Percentiles rank a stretch among this genome's conserved stretches.
Evolutionary conservation across 163 green algal species (phyloP).

Genomic region (Chlamydomonas reinhardtii): DNA sequence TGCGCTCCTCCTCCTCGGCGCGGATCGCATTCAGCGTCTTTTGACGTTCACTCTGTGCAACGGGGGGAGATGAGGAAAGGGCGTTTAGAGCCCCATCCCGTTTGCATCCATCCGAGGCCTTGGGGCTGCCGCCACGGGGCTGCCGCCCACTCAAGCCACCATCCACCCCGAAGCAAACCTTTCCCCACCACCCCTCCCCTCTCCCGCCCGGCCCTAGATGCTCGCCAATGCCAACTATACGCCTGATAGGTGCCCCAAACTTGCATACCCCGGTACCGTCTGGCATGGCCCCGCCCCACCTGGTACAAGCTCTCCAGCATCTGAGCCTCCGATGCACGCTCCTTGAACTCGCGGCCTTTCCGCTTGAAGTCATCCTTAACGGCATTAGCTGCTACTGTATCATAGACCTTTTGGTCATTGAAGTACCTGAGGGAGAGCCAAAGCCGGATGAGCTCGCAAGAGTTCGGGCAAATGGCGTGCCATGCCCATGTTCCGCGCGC

Average conservation of each 20-base stretch:
- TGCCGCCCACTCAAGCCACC: too few relatives aligned
- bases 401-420: slow-evolving; percentile 51
- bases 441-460: not conserved
- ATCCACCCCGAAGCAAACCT: too few relatives aligned
- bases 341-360: slow-evolving; percentile 56
- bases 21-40: slow-evolving; percentile 58
- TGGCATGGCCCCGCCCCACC: slow-evolving; percentile 22
- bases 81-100: too few relatives aligned
- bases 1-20: slow-evolving; percentile 70
- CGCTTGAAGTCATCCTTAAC: slow-evolving; percentile 69
- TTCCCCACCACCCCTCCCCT: too few relatives aligned
- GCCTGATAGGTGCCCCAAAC: too few relatives aligned
- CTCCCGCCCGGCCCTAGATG: too few relatives aligned
- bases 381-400: slow-evolving; percentile 49
- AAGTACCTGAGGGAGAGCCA: slow-evolving; percentile 64
- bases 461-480: not conserved
- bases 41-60: slow-evolving; percentile 56
- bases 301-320: slow-evolving; percentile 70
- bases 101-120: too few relatives aligned
- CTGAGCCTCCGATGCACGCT: slow-evolving; percentile 59
- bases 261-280: too few relatives aligned
- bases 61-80: not conserved
- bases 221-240: too few relatives aligned
- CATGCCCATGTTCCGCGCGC: slow-evolving; percentile 39
- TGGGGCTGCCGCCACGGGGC: too few relatives aligned